Conservation (phyloP, 1,284 basidiomycete genomes). For the Ustilago xerochloae region DNA sequence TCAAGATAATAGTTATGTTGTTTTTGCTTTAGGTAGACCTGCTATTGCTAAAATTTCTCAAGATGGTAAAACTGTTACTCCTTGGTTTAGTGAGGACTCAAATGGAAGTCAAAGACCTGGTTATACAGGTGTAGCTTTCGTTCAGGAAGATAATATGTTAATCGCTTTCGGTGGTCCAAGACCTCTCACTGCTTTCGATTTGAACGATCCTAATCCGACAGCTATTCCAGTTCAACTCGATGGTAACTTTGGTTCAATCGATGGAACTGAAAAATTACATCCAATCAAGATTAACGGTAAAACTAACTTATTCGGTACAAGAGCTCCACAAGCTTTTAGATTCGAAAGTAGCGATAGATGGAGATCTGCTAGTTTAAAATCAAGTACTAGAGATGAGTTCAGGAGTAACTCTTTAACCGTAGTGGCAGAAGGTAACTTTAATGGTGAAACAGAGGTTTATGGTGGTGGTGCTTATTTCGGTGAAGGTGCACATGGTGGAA, state of each 20-base stretch:
- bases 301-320: constrained; percentile 55
- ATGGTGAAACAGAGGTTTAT: constrained; percentile 57
- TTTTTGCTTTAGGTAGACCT: constrained; percentile 63
- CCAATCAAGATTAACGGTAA: constrained; percentile 32
- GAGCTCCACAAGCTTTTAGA: constrained; percentile 58
- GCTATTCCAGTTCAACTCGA: constrained; percentile 53
- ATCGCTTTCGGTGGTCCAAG: constrained; percentile 64
- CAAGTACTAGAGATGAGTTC: constrained; percentile 51
- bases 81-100: constrained; percentile 53
- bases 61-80: constrained; percentile 45
- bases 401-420: constrained; percentile 57
- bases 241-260: constrained; percentile 46
- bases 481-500: constrained; percentile 58
- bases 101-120: constrained; percentile 62
- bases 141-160: constrained; percentile 51
- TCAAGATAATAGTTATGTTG: constrained; percentile 64
- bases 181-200: constrained; percentile 57
- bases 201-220: constrained; percentile 34
- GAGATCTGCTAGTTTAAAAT: constrained; percentile 47
- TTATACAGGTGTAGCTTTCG: constrained; percentile 61
- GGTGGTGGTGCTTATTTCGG: constrained; percentile 63
- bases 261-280: constrained; percentile 61
- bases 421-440: constrained; percentile 56
- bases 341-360: constrained; percentile 59
- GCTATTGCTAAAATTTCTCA: constrained; percentile 62